Conservation (phyloP, 129 eudicot genomes). For the Lonicera japonica region DNA sequence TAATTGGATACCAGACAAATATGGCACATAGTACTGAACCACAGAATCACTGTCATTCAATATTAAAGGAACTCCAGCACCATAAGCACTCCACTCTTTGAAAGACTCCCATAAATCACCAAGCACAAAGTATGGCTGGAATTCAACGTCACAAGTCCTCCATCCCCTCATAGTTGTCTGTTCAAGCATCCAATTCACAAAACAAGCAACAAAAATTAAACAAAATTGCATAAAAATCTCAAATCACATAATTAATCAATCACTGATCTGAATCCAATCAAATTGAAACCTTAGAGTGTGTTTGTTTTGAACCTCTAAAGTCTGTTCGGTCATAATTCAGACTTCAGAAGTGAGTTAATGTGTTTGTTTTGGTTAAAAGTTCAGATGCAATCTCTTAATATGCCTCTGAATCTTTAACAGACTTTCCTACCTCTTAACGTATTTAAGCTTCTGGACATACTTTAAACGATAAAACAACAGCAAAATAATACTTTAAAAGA, state of each 20-base stretch:
- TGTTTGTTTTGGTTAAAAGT: too few species aligned
- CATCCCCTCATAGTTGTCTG: constrained; percentile 67
- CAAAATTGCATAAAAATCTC: background rate
- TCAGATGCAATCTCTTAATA: too few species aligned
- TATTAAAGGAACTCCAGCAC: constrained; percentile 86
- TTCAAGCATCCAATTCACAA: constrained; percentile 12
- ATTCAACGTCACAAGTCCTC: constrained; percentile 54
- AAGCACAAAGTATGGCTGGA: constrained; percentile 67
- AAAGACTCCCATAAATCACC: constrained; percentile 97
- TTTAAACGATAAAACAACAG: too few species aligned
- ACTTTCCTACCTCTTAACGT: too few species aligned
- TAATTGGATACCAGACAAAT: constrained; percentile 86
- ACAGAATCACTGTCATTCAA: constrained; percentile 73
- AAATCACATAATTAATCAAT: background rate
- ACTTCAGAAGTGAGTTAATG: too few species aligned
- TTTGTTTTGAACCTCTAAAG: too few species aligned
- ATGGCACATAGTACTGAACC: constrained; percentile 93
- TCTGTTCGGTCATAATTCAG: too few species aligned
- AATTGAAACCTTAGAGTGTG: too few species aligned
- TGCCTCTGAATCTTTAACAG: too few species aligned
- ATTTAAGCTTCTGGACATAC: too few species aligned
- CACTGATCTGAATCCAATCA: background rate
- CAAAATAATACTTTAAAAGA: too few species aligned
- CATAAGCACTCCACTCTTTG: constrained; percentile 98
- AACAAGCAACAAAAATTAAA: background rate